Evolutionary conservation across 805 yeast species (phyloP).

Genomic region (Yamadazyma ubonensis): DNA sequence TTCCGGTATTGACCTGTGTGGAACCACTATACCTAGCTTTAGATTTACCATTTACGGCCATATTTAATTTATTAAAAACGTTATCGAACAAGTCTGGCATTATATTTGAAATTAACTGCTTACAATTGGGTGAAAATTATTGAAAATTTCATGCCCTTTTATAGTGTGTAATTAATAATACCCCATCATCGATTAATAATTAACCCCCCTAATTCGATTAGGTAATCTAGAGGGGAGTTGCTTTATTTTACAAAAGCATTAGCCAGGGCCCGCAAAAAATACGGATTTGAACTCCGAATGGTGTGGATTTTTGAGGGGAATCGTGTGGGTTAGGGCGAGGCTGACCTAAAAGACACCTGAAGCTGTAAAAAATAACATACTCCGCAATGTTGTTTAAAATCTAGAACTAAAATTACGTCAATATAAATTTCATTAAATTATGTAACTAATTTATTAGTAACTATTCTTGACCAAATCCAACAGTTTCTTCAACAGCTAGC

Average conservation of each 20-base stretch:
- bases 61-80: constrained; percentile 31
- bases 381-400: no score
- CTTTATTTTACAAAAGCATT: not conserved
- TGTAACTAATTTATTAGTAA: not conserved
- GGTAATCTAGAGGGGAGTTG: not conserved
- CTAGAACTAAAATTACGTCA: no score
- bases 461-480: constrained; percentile 97
- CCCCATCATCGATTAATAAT: not conserved
- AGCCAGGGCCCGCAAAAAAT: not conserved
- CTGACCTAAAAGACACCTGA: no score
- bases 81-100: constrained; percentile 41
- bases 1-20: constrained; percentile 38
- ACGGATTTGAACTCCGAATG: not conserved
- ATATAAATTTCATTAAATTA: not conserved
- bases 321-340: no score
- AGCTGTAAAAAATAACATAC: no score
- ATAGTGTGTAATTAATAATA: not conserved
- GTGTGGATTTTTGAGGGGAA: no score
- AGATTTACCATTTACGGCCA: constrained; percentile 34
- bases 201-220: not conserved
- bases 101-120: not conserved
- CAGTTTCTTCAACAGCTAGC: constrained; percentile 97
- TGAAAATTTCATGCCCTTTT: not conserved
- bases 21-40: constrained; percentile 29
- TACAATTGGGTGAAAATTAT: constrained; percentile 1